Base-by-base conservation (phyloP, 2,329 filamentous ascomycete species). In the Stagonosporopsis rhizophila region DNA sequence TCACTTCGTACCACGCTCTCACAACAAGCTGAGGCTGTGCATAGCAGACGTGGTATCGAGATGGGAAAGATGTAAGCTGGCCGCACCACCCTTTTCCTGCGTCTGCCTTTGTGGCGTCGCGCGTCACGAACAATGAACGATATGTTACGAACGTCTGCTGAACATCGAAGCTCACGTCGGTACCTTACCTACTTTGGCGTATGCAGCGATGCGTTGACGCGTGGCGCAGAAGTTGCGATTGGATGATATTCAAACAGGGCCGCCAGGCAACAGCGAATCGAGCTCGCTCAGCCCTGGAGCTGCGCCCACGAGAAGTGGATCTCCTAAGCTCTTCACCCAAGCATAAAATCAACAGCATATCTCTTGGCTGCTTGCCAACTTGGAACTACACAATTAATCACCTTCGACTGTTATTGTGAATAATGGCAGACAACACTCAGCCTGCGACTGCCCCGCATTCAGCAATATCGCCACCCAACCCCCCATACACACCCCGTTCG, bases 401-500 rank as follows among this genome's bases (percentile, higher is more conserved):
- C 38, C 38, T 6, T 27, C 5, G 19, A 32, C 25, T 25, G 14
- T 25, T 8, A 20, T 23, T 4, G 14, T 20, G 2, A 9, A 60
- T 12, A 41, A 73, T 73, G 70, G 63, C 69, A 30, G 60, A 65
- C 56, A 49, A 52, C 59, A 30, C 48, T 50, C 38, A 60, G 53
- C 30, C 52, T 56, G 34, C 59, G 35, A 20, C 44, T 48, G 35
- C 48, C 59, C 55, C 58, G 44, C 60, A 55, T 0, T 38, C 66
- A 34, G 47, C 59, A 32, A 44, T 59, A 28, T 62, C 62, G 11
- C 52, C 60, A 28, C 56, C 62, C 6, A 67, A 62, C 44, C 49
- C 56, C 6, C 56, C 59, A 8, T 66, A 67, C 50, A 74, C 68
- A 11, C 68, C 71, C 15, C 67, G 65, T 30, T 67, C 71, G 7